These are phyloP conservation scores for Ceratocystis lukuohia DNA, from an alignment of 2,329 filamentous ascomycete species.

Conservation along the genomic window DNA sequence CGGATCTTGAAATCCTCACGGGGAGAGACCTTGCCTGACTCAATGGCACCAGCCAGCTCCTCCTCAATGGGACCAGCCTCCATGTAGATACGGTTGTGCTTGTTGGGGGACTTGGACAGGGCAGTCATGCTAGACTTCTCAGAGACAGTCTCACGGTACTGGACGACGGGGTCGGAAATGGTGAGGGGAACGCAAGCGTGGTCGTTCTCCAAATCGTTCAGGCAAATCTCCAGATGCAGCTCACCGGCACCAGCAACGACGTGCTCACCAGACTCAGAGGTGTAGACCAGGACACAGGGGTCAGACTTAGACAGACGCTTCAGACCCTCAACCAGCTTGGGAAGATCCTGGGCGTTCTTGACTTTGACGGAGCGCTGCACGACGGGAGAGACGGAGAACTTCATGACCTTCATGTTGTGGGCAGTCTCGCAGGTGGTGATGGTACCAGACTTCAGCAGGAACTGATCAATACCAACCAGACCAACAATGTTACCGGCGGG, in stretches of 20 bases:
- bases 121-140: constrained; percentile 83
- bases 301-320: constrained; percentile 99
- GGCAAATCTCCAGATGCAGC: constrained; percentile 98
- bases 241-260: constrained; percentile 98
- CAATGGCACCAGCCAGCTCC: constrained; percentile 83
- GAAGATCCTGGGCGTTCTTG: constrained; percentile 99
- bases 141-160: constrained; percentile 93
- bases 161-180: constrained; percentile 95
- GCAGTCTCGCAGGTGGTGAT: constrained; percentile 93
- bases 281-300: constrained; percentile 87
- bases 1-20: constrained; percentile 99
- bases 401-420: constrained; percentile 99
- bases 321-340: constrained; percentile 99
- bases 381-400: constrained; percentile 99
- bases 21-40: constrained; percentile 78
- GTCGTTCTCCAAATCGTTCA: constrained; percentile 99
- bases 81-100: constrained; percentile 99
- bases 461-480: constrained; percentile 98
- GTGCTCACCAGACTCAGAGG: constrained; percentile 92
- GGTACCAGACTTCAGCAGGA: constrained; percentile 99
- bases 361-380: constrained; percentile 97
- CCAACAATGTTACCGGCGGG: constrained; percentile 99
- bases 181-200: constrained; percentile 96
- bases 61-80: constrained; percentile 80
- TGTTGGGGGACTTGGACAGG: constrained; percentile 99